Evolutionary conservation across 78 protist species (phyloP).

Genomic region (Pigoraptor vietnamica): DNA sequence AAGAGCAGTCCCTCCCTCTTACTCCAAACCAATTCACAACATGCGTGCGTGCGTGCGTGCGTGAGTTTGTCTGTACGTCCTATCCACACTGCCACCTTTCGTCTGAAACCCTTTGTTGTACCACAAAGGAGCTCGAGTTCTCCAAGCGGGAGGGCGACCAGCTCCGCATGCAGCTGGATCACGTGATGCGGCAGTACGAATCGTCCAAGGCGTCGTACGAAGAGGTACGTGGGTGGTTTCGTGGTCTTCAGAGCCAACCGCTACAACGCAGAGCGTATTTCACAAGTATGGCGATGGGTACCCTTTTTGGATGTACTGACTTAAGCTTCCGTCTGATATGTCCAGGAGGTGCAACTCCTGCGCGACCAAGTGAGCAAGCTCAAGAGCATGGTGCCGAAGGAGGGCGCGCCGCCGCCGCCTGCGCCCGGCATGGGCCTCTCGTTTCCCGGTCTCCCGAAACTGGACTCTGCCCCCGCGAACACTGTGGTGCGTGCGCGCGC

Average conservation of each 20-base stretch:
- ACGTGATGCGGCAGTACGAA: not conserved
- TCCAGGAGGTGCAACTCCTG: not conserved
- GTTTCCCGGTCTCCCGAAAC: not conserved
- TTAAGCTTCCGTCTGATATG: too few relatives aligned
- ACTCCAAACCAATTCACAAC: too few relatives aligned
- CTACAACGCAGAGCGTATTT: too few relatives aligned
- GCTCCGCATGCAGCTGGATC: not conserved
- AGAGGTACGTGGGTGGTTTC: not conserved
- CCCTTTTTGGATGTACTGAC: not conserved
- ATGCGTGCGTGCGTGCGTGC: not conserved
- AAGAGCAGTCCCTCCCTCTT: too few relatives aligned
- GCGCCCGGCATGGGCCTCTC: not conserved
- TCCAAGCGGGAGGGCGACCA: not conserved
- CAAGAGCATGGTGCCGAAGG: not conserved
- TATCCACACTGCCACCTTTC: too few relatives aligned
- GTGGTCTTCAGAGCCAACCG: too few relatives aligned
- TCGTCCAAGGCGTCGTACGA: not conserved
- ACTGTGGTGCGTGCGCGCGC: not conserved
- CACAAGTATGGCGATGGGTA: too few relatives aligned
- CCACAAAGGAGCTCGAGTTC: not conserved
- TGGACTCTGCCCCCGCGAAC: not conserved
- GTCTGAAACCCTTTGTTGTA: too few relatives aligned
- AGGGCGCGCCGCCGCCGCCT: not conserved
- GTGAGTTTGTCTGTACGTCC: not conserved
- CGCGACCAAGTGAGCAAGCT: not conserved